Base-by-base conservation (phyloP, 768 basidiomycete species). In the Gloeopeniophorella convolvens region DNA sequence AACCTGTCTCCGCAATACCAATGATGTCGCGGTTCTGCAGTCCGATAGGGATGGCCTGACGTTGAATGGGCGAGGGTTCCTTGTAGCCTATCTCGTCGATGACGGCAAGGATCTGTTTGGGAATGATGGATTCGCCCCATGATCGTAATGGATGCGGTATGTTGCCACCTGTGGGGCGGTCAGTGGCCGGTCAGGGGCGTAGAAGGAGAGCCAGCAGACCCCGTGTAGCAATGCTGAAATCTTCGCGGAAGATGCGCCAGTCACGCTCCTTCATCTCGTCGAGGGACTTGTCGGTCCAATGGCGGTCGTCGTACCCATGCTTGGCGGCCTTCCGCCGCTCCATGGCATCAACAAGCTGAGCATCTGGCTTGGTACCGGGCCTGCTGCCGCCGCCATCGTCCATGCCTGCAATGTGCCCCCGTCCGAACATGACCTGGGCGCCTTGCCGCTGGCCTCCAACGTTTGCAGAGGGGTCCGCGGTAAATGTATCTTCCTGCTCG, bases 21-120 rank as follows among this genome's bases (percentile, higher is more conserved):
- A 99, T 97, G 57, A 98, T 83, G 66, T 99, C 96, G 43, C 96
- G 79, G 62, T 94, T 93, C 63, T 94, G 90, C 56, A 98, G 68
- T 39, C 96, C 96, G 51, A 99, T 97, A n/a, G 96, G 96, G 55
- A 99, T 99, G 7, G 96, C 96, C 65, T 98, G 96, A 31, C 96
- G 78, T 67, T 99, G 96, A 64, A 99, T 99, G 5, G 96, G 83
- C 30, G 88, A 90, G 1, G 96, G 96, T 53, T 98, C 95, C 61
- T 90, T 93, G 73, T 99, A 99, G 0, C 96, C 96, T 67, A 98
- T 85, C 61, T 77, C 72, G 26, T 89, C 92, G 45, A 99, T 89
- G 50, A 91, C 82, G 39, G 83, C 83, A 37, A 95, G 69, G 39
- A 99, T 85, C 11, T 72, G 57, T 54, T 75, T 68, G 8, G 93